Conservation (phyloP, 1,284 basidiomycete species). For the Malassezia restricta region DNA sequence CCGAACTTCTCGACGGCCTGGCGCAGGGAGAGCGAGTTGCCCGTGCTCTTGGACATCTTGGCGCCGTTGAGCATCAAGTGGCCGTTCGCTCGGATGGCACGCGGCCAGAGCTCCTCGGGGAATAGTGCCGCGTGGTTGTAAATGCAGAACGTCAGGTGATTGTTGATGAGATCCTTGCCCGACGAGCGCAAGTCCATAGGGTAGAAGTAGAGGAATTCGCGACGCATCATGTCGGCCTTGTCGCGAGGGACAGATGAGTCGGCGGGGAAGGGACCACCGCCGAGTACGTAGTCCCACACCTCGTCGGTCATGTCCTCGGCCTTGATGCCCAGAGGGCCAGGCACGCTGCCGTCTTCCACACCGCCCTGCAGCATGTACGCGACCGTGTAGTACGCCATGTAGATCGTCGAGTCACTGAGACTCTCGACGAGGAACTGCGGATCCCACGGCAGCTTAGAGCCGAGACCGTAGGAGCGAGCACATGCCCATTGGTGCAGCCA, state of each 20-base stretch:
- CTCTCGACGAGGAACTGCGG: constrained; percentile 91
- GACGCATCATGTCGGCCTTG: constrained; percentile 70
- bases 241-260: constrained; percentile 57
- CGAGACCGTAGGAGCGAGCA: constrained; percentile 88
- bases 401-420: constrained; percentile 92
- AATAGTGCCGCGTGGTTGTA: constrained; percentile 93
- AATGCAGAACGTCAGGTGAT: constrained; percentile 86
- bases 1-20: constrained; percentile 58
- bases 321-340: constrained; percentile 72
- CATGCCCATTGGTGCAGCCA: constrained; percentile 99
- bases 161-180: constrained; percentile 95
- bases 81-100: constrained; percentile 84
- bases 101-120: constrained; percentile 83
- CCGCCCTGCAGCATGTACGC: constrained; percentile 53
- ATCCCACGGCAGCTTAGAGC: constrained; percentile 94
- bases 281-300: constrained; percentile 88
- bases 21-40: constrained; percentile 48
- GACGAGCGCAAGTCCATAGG: constrained; percentile 96
- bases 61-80: constrained; percentile 96
- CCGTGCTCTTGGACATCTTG: constrained; percentile 98
- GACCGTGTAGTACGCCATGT: constrained; percentile 97
- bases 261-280: constrained; percentile 63
- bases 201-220: constrained; percentile 95
- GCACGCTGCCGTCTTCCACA: constrained; percentile 61
- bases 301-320: constrained; percentile 91